Base-by-base conservation (phyloP, 2,329 filamentous ascomycete species). In the Chaetomium globosum region DNA sequence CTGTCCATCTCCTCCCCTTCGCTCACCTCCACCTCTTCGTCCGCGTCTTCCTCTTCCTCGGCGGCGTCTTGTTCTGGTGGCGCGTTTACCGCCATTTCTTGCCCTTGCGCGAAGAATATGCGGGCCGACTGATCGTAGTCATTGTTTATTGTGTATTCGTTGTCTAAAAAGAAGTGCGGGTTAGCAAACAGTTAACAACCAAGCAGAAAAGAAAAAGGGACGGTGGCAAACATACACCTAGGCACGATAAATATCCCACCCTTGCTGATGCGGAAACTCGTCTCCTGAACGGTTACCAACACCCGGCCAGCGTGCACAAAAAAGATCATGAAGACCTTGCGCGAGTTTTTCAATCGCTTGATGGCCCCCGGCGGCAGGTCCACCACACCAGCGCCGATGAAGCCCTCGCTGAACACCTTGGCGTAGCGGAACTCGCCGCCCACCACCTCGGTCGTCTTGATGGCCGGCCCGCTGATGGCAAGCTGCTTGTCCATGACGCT, bases 251-350 rank as follows among this genome's bases (percentile, higher is more conserved):
- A 98, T 77, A 93, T 90, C 61, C 94, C 94, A 49, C 94, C 93
- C 71, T 90, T 92, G 46, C 89, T 87, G 69, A 97, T 93, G 64
- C 89, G 87, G 75, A 99, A 98, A 67, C 83, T 81, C 28, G 85
- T 89, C 69, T 90, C 86, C 69, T 90, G 87, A 56, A 96, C 85
- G 31, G 87, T 90, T 23, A 97, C 93, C 69, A 87, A 82, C 23
- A 97, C 92, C 69, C 90, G 88, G 26, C 95, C 95, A 53, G 86
- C 85, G 71, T 92, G 89, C 33, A 99, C 90, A 72, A 96, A 97
- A 77, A 98, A 98, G 1, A 91, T 89, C 89, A 99, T 95, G 75
- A 97, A 93, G 92, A 97, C 98, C 80, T 91, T 93, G 68, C 94
- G 85, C 43, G 91, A 90, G 77, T 97, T 98, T 83, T 98, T 98